Conservation (phyloP, 495 filamentous ascomycete genomes). For the Penicillium alfredii region DNA sequence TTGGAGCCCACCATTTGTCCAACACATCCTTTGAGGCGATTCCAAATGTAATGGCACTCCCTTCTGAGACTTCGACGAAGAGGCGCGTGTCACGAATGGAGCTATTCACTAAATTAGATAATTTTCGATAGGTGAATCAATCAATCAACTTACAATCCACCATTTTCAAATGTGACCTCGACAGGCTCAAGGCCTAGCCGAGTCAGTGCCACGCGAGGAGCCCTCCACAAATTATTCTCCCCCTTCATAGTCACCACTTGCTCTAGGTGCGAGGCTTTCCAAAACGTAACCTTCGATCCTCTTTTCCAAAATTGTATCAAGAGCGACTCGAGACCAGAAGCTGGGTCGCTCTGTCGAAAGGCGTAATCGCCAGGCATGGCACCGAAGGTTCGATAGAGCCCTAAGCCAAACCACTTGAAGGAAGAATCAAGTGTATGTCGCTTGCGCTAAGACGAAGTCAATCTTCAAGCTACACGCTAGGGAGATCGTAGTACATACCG, state of each 20-base stretch:
- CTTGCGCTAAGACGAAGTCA: not conserved
- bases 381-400: not conserved
- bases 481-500: not conserved
- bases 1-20: not conserved
- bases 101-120: not conserved
- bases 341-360: not conserved
- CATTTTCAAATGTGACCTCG: not conserved
- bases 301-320: not conserved
- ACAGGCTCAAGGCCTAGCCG: not conserved
- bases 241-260: not conserved
- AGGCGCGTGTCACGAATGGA: not conserved
- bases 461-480: not conserved
- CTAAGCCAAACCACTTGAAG: not conserved
- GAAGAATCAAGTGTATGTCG: not conserved
- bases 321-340: not conserved
- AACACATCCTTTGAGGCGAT: not conserved
- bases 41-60: not conserved
- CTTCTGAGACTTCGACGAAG: not conserved
- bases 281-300: not conserved
- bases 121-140: not conserved
- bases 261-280: not conserved
- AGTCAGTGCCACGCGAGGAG: not conserved
- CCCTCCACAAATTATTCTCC: not conserved
- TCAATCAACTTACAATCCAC: not conserved
- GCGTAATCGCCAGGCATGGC: not conserved